Conservation (phyloP, 2,329 filamentous ascomycete genomes). For the Gaeumannomyces sp. region DNA sequence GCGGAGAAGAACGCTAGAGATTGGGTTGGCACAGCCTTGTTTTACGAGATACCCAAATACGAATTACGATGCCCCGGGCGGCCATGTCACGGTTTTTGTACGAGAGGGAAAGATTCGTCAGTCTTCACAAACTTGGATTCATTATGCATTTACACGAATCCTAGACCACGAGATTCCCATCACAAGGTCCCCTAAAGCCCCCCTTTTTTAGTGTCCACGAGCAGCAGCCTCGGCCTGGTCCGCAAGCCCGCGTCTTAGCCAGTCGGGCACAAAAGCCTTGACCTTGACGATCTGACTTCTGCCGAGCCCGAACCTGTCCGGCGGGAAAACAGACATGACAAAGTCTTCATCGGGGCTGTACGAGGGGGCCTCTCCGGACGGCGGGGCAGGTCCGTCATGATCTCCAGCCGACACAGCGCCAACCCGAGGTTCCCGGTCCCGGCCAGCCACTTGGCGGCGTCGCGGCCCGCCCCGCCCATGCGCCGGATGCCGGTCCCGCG, state of each 20-base stretch:
- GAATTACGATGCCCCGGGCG: background rate
- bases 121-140: background rate
- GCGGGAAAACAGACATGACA: slow-evolving; percentile 34
- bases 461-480: slow-evolving; percentile 54
- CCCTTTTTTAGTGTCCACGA: slow-evolving; percentile 1
- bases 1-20: background rate
- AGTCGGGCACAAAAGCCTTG: slow-evolving; percentile 79
- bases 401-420: slow-evolving; percentile 78
- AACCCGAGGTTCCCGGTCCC: slow-evolving; percentile 78
- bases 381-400: slow-evolving; percentile 76
- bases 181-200: background rate
- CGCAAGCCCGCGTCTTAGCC: slow-evolving; percentile 48
- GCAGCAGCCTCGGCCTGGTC: slow-evolving; percentile 6
- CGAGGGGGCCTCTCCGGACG: slow-evolving; percentile 53
- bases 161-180: background rate
- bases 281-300: slow-evolving; percentile 49
- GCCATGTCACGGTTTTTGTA: too few relatives aligned
- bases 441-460: slow-evolving; percentile 72
- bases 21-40: background rate
- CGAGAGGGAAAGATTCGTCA: too few relatives aligned
- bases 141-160: background rate
- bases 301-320: slow-evolving; percentile 24
- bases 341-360: slow-evolving; percentile 54
- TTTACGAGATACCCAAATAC: background rate
- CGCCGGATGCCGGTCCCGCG: slow-evolving; percentile 43